Evolutionary conservation across 2,329 filamentous ascomycete species (phyloP).

Genomic region (Penicillium hordei): DNA sequence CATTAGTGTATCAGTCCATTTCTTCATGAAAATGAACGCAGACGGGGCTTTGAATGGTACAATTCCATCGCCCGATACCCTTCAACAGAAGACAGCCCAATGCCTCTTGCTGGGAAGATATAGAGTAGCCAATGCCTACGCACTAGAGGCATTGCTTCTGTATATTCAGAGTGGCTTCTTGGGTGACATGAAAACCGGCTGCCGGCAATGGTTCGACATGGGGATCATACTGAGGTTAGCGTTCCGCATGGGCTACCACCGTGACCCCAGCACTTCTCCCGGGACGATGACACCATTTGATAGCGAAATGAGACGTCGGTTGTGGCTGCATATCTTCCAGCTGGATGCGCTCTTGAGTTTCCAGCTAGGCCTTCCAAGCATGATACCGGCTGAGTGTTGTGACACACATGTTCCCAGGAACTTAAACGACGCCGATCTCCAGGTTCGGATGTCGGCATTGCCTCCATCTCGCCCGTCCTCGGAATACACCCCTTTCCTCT

Average conservation of each 20-base stretch:
- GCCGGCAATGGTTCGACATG: not conserved
- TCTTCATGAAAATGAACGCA: not conserved
- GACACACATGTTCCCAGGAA: slow-evolving; percentile 59
- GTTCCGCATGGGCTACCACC: slow-evolving; percentile 61
- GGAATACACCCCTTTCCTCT: slow-evolving; percentile 41
- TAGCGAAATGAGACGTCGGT: slow-evolving; percentile 51
- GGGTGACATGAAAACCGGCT: not conserved
- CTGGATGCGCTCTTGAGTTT: slow-evolving; percentile 61
- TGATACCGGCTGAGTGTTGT: slow-evolving; percentile 57
- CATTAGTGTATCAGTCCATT: slow-evolving; percentile 6
- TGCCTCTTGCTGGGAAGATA: slow-evolving; percentile 21
- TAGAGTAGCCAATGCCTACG: not conserved
- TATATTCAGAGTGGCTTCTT: slow-evolving; percentile 41
- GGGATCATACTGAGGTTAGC: slow-evolving; percentile 31
- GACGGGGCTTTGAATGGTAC: not conserved
- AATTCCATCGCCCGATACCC: not conserved
- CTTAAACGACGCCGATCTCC: slow-evolving; percentile 60
- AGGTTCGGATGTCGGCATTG: slow-evolving; percentile 48
- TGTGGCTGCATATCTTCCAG: slow-evolving; percentile 46
- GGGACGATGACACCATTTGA: slow-evolving; percentile 52
- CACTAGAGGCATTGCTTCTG: slow-evolving; percentile 2
- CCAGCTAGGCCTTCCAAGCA: slow-evolving; percentile 62
- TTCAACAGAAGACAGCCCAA: slow-evolving; percentile 6
- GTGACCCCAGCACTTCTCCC: slow-evolving; percentile 53
- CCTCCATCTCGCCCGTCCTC: slow-evolving; percentile 53